Evolutionary conservation across 1,284 basidiomycete species (phyloP).

Genomic region (Cutaneotrichosporon cutaneum): DNA sequence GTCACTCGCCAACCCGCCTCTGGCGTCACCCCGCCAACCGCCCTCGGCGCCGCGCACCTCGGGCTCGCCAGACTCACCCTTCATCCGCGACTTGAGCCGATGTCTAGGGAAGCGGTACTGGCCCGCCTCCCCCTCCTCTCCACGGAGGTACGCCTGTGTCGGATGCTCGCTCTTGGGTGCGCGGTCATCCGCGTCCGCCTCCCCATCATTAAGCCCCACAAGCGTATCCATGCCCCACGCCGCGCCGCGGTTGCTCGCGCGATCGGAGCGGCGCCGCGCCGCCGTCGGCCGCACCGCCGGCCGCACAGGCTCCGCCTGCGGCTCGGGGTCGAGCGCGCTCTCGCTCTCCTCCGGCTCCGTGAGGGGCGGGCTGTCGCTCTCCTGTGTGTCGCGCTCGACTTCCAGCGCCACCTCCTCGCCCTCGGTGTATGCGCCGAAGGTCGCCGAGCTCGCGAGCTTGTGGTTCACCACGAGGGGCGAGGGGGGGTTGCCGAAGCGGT

Average conservation of each 20-base stretch:
- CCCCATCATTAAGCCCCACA: slow-evolving; percentile 49
- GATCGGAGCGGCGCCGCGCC: slow-evolving; percentile 11
- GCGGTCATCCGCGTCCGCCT: slow-evolving; percentile 50
- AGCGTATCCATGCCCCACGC: slow-evolving; percentile 25
- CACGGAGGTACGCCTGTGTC: slow-evolving; percentile 44
- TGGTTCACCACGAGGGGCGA: slow-evolving; percentile 19
- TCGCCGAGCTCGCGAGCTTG: not conserved
- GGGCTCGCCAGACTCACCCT: slow-evolving; percentile 42
- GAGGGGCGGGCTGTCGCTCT: slow-evolving; percentile 34
- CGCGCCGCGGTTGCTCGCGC: slow-evolving; percentile 8
- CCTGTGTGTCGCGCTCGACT: slow-evolving; percentile 8
- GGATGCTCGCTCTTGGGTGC: slow-evolving; percentile 43
- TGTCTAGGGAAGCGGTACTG: slow-evolving; percentile 54
- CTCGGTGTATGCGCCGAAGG: not conserved
- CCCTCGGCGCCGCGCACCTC: not conserved
- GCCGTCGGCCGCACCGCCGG: not conserved
- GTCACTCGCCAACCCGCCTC: no score
- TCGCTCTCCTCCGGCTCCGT: slow-evolving; percentile 27
- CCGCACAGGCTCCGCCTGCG: no score
- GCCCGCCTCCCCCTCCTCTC: slow-evolving; percentile 22
- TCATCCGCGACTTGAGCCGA: slow-evolving; percentile 51
- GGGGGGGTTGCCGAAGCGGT: slow-evolving; percentile 49
- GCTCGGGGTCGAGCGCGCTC: not conserved
- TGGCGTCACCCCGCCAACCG: no score
- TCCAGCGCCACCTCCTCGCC: slow-evolving; percentile 5